phyloP scores from a whole-genome alignment of 164 flowering plant species.

The Buxus sempervirens region DNA sequence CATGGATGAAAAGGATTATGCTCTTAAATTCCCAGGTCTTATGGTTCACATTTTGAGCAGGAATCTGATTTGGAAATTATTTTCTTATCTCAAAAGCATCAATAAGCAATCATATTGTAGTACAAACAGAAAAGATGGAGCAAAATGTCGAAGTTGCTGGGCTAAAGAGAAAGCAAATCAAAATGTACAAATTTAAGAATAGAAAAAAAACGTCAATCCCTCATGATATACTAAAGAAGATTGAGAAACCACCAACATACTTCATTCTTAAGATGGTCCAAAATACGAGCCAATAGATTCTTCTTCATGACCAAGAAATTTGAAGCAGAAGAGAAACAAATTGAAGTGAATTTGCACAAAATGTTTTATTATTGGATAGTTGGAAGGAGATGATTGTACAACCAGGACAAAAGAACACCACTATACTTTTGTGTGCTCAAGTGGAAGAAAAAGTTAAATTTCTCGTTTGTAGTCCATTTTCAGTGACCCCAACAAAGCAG shows the following conservation, averaged over 20 bases:
- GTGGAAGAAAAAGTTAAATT: background rate
- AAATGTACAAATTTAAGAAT: no score
- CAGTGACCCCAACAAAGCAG: background rate
- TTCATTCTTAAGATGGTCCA: background rate
- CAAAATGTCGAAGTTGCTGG: background rate
- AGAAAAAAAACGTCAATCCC: background rate
- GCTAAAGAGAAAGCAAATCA: background rate
- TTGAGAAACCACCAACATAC: background rate
- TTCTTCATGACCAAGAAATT: no score
- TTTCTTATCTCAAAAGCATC: background rate
- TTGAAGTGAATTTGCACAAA: no score
- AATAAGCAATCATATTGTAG: background rate
- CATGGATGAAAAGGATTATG: conserved; percentile 31
- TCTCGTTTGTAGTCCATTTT: conserved; percentile 3
- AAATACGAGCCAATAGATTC: no score
- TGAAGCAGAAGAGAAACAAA: no score
- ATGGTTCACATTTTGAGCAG: conserved; percentile 14
- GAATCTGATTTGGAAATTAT: conserved; percentile 29
- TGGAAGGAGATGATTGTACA: no score
- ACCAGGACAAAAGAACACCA: no score
- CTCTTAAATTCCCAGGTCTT: conserved; percentile 27
- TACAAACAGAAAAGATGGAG: background rate
- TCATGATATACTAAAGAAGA: background rate
- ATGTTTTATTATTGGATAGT: no score
- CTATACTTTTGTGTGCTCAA: no score